Evolutionary conservation across 73 alveolate genomes (phyloP).

Genomic region (Symbiodinium pilosum): DNA sequence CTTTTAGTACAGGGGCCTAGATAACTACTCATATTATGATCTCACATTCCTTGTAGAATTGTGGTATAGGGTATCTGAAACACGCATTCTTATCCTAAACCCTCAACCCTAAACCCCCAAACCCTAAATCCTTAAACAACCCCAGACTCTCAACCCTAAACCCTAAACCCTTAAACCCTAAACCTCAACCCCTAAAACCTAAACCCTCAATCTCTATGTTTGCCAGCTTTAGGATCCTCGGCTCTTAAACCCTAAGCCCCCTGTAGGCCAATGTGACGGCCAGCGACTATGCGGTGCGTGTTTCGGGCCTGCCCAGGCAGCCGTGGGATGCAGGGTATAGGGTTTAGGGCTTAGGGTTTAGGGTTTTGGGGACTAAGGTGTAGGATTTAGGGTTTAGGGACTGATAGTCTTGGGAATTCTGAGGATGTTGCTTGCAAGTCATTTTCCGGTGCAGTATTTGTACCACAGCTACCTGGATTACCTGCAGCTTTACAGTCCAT

Average conservation of each 20-base stretch:
- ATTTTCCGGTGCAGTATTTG: too few relatives aligned
- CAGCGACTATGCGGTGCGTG: constrained; percentile 70
- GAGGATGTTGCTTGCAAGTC: too few relatives aligned
- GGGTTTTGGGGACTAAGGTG: neutral
- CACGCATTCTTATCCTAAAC: too few relatives aligned
- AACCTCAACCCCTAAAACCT: neutral
- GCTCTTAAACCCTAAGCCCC: too few relatives aligned
- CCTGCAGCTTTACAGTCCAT: too few relatives aligned
- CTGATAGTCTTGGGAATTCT: too few relatives aligned
- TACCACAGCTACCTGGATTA: too few relatives aligned
- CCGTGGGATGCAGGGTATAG: neutral
- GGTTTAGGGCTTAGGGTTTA: neutral
- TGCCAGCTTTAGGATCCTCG: neutral
- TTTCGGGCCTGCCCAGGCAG: constrained; percentile 40
- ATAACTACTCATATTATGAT: too few relatives aligned
- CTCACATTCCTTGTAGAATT: too few relatives aligned
- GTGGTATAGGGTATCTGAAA: too few relatives aligned
- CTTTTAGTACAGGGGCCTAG: too few relatives aligned
- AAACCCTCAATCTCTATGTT: neutral
- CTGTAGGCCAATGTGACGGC: constrained; percentile 64
- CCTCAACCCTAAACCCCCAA: neutral
- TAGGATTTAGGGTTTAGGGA: neutral
- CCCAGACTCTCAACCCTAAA: neutral
- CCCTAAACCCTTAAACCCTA: neutral
- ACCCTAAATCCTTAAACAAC: neutral